Evolutionary conservation across 176 grass and related monocot species (phyloP), one percentile per base, ranked within the genome.

Genomic region (Carex littledalei): DNA sequence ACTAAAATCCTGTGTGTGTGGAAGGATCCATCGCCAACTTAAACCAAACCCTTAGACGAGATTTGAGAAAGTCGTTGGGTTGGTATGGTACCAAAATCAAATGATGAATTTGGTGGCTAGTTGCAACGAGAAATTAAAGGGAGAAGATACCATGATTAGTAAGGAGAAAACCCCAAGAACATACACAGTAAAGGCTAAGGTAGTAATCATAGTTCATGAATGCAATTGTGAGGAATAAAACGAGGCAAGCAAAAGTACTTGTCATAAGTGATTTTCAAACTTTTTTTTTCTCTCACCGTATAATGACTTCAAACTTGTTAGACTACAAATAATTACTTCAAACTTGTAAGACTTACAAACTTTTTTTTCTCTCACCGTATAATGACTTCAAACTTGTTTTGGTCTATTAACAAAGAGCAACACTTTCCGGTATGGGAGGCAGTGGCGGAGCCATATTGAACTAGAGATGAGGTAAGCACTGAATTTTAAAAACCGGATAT

Each of bases 161-260:
- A 63, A 73, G 50, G 37, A 32, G 67, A 64, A 84, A 84, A 75
- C 35, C 17, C 20, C 86, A 87, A 70, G 86, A 84, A 88, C 29
- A 84, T 88, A 67, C 73, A 52, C 52, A 53, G 31, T 24, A 57
- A 82, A 79, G 24, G 75, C 41, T 22, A 18, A 66, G 59, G 72
- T 58, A 14, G 83, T 81, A 81, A 85, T 85, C 63, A 85, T 85
- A 17, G 83, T 59, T 64, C 64, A 85, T 89, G 53, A 88, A 64
- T 80, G 54, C 73, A 58, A 80, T 50, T 81, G 52, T 20, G 47
- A 83, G 76, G 49, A 81, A 74, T 56, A 65, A 64, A 43, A 57
- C 63, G 22, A 68, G 31, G 52, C 14, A 81, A 85, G 52, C 14
- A 81, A 85, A 82, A 54, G 87, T 89, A 53, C 62, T 24, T 89